Evolutionary conservation across 495 filamentous ascomycete genomes (phyloP), one percentile per base, ranked within the genome.

Genomic region (Daldinia caldariorum): DNA sequence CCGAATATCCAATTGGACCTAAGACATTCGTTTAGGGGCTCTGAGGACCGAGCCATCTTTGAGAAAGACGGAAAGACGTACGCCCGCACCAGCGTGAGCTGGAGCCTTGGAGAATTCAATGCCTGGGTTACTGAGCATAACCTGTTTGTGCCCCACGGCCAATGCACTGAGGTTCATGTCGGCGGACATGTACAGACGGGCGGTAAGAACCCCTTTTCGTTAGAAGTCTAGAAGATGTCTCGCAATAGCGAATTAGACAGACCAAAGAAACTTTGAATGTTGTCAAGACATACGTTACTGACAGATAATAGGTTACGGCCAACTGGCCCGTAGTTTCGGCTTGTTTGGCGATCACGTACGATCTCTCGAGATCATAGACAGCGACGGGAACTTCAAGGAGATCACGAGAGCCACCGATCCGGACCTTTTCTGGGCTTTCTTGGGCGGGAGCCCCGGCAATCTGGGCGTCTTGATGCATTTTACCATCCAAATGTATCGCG

Each of bases 381-480:
- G 77, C 43, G 65, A 79, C 18, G 81, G 79, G 0, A 73, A 77
- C 26, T 53, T 73, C 45, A 75, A 78, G 34, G 79, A 79, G 35
- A 45, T 83, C 41, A 79, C 79, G n/a, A 81, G 74, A 41, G 58
- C 53, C 0, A 77, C 18, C 18, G 69, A 82, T 53, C 66, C 76
- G 0, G 81, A 83, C 22, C 71, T 82, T 12, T 83, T 82, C 69
- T 76, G 74, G 72, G 79, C 78, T 13, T 74, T 82, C 45, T 59
- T 81, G 12, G 81, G 81, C 20, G 81, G 81, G 9, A 83, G 81
- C 62, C 81, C 80, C 1, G 81, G 81, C 8, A 82, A 83, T 45
- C 67, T 83, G 2, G 79, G 80, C 16, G 76, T 83, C 8, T 51
- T 83, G 20, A 83, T 79, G 1, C 79, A 83, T 31, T 77, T 79